Percentiles rank a stretch among this genome's conserved stretches.
phyloP scores from a whole-genome alignment of 768 basidiomycete genomes.

The Sporobolomyces phaffii region DNA sequence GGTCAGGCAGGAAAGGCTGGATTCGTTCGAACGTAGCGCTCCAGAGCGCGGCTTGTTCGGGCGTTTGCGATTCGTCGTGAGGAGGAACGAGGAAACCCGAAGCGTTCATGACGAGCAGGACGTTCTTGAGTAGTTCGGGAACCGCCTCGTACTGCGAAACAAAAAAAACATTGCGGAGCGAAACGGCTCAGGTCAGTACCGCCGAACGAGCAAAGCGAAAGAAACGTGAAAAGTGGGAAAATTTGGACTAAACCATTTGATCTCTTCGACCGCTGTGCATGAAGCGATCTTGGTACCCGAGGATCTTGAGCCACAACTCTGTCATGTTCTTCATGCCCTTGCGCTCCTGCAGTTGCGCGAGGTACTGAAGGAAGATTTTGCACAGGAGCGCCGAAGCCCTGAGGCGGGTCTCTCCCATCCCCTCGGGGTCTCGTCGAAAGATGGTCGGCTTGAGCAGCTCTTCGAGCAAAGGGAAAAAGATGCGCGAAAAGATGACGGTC shows the following conservation, averaged over 20 bases:
- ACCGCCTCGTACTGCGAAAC: slow-evolving; percentile 75
- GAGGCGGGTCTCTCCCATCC: slow-evolving; percentile 84
- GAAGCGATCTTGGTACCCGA: slow-evolving; percentile 80
- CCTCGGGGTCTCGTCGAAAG: slow-evolving; percentile 65
- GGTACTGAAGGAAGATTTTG: slow-evolving; percentile 89
- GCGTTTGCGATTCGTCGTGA: slow-evolving; percentile 46
- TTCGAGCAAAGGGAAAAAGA: slow-evolving; percentile 85
- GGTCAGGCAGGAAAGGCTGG: slow-evolving; percentile 85
- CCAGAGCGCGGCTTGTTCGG: slow-evolving; percentile 65
- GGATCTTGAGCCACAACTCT: slow-evolving; percentile 76
- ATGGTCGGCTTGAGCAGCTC: slow-evolving; percentile 81
- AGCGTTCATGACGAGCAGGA: slow-evolving; percentile 90
- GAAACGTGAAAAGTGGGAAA: too few relatives aligned
- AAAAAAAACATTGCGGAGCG: too few relatives aligned
- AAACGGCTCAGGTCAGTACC: too few relatives aligned
- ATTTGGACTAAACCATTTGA: slow-evolving; percentile 82
- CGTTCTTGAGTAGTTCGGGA: slow-evolving; percentile 93
- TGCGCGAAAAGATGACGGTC: slow-evolving; percentile 76
- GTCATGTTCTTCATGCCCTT: slow-evolving; percentile 55
- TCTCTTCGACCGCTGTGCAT: slow-evolving; percentile 80
- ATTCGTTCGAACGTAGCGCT: slow-evolving; percentile 74
- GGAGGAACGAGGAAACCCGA: slow-evolving; percentile 73
- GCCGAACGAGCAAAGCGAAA: too few relatives aligned
- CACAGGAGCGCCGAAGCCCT: slow-evolving; percentile 76
- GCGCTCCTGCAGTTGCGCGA: slow-evolving; percentile 39